Evolutionary conservation across 768 basidiomycete genomes (phyloP).

Genomic region (Leccinum fibrillosum): DNA sequence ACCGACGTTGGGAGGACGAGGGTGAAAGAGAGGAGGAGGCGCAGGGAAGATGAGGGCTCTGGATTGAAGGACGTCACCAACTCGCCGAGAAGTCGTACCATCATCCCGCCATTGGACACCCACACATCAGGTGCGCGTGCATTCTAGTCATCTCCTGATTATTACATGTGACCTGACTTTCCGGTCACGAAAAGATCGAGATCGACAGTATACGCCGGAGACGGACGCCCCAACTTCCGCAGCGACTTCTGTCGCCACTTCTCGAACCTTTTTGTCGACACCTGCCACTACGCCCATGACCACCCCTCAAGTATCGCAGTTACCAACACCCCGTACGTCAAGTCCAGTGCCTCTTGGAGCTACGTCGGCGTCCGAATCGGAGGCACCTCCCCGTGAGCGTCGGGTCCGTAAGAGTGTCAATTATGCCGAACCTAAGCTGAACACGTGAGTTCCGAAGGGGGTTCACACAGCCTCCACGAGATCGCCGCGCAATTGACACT

Average conservation of each 20-base stretch:
- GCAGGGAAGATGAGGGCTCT: conserved; percentile 35
- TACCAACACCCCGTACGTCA: conserved; percentile 52
- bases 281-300: conserved; percentile 41
- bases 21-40: conserved; percentile 40
- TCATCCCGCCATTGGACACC: conserved; percentile 36
- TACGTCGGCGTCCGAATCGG: conserved; percentile 33
- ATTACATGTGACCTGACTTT: conserved; percentile 15
- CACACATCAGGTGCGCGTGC: conserved; percentile 33
- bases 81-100: conserved; percentile 40
- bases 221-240: conserved; percentile 35
- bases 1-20: conserved; percentile 22
- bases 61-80: conserved; percentile 64
- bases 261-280: conserved; percentile 40
- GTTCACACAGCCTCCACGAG: not conserved
- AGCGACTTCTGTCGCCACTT: conserved; percentile 33
- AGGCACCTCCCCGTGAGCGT: conserved; percentile 43
- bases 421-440: conserved; percentile 84
- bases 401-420: conserved; percentile 75
- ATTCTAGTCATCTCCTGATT: not conserved
- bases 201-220: conserved; percentile 37
- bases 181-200: conserved; percentile 29
- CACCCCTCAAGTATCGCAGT: conserved; percentile 33
- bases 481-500: conserved; percentile 6
- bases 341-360: conserved; percentile 40
- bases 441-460: conserved; percentile 56